Evolutionary conservation across 805 yeast species (phyloP).

Genomic region (Barnettozyma wickerhamii): DNA sequence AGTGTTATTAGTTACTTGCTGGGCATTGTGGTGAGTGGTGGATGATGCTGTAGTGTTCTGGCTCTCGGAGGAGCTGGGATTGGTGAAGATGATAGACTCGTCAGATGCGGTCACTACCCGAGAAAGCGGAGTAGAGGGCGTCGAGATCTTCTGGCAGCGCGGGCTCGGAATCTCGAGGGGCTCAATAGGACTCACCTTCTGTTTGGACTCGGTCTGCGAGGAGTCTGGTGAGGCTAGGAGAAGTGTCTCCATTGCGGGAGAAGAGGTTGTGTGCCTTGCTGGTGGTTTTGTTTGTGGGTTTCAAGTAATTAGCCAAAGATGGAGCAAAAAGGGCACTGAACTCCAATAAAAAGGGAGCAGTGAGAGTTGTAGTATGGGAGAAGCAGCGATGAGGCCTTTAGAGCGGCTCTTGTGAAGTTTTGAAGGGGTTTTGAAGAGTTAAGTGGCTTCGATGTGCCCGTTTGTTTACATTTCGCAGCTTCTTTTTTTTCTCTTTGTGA

Average conservation of each 20-base stretch:
- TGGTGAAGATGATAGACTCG: constrained; percentile 25
- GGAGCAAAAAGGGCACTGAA: too few relatives aligned
- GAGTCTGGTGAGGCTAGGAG: background rate
- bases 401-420: too few relatives aligned
- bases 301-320: too few relatives aligned
- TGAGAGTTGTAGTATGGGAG: too few relatives aligned
- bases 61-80: constrained; percentile 23
- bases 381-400: too few relatives aligned
- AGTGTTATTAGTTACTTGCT: background rate
- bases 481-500: background rate
- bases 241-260: background rate
- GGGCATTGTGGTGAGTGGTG: background rate
- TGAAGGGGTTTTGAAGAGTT: background rate
- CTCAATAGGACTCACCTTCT: background rate
- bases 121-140: constrained; percentile 20
- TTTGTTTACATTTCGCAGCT: background rate
- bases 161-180: background rate
- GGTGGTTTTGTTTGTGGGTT: background rate
- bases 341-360: too few relatives aligned
- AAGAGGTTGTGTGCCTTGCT: background rate
- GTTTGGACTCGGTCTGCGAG: background rate
- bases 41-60: constrained; percentile 20
- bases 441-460: background rate
- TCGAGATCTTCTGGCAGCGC: background rate
- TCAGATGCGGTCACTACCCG: constrained; percentile 20